A percentile compares a stretch with the other conserved stretches of the same genome.
phyloP scores from a whole-genome alignment of 2,329 filamentous ascomycete genomes.

The Penicillium sp. region DNA sequence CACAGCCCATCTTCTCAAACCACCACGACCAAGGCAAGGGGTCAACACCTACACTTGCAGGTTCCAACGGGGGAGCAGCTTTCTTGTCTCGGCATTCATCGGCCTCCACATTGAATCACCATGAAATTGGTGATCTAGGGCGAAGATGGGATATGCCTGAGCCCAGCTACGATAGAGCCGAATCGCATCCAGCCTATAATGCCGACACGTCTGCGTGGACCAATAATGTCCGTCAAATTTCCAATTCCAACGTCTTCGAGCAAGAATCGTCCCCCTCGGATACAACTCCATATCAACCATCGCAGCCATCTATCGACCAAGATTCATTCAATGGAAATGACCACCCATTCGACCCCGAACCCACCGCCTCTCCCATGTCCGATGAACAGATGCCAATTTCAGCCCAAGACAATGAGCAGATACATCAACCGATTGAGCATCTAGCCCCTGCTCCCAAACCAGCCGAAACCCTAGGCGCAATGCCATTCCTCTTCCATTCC shows the following conservation, averaged over 20 bases:
- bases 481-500: constrained; percentile 30
- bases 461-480: constrained; percentile 7
- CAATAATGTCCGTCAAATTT: neutral
- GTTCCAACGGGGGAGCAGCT: constrained; percentile 12
- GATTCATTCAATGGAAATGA: neutral
- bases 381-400: neutral
- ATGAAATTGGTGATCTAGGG: constrained; percentile 4
- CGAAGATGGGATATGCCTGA: neutral
- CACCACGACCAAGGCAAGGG: constrained; percentile 16
- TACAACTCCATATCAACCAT: neutral
- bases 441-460: neutral
- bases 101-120: constrained; percentile 21
- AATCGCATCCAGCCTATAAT: neutral
- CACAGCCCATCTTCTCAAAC: constrained; percentile 11
- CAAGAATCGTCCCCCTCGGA: neutral
- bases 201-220: neutral
- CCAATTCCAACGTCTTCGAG: neutral
- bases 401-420: neutral
- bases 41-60: constrained; percentile 24
- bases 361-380: neutral
- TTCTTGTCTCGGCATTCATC: constrained; percentile 22
- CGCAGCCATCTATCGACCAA: neutral
- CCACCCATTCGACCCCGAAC: neutral
- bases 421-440: neutral
- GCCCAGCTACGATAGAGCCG: neutral